Conservation (phyloP, 1,139 yeast species). For the Yarrowia galli region DNA sequence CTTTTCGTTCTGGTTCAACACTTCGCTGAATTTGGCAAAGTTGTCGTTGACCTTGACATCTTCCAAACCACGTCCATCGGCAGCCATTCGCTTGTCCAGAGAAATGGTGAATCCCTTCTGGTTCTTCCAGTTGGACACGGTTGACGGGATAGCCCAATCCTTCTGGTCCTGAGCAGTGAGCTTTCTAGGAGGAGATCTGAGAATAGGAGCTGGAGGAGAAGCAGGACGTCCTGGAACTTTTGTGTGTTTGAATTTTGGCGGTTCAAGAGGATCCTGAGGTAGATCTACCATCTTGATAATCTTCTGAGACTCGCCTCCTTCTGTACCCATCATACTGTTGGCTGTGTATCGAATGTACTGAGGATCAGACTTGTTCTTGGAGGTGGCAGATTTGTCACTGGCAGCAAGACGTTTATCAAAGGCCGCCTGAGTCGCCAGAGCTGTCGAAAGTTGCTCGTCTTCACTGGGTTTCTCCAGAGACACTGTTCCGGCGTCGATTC, state of each 20-base stretch:
- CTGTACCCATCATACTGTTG: slow-evolving; percentile 51
- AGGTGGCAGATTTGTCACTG: slow-evolving; percentile 43
- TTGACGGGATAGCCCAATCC: slow-evolving; percentile 89
- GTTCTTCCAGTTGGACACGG: slow-evolving; percentile 95
- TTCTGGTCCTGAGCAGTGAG: slow-evolving; percentile 79
- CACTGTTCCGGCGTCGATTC: slow-evolving; percentile 51
- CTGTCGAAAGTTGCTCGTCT: slow-evolving; percentile 54
- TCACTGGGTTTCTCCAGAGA: slow-evolving; percentile 54
- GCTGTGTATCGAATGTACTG: slow-evolving; percentile 61
- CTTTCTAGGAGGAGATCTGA: slow-evolving; percentile 59
- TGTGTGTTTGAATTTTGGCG: slow-evolving; percentile 76
- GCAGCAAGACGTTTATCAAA: slow-evolving; percentile 52
- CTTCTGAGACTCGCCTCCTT: slow-evolving; percentile 51
- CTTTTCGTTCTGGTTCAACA: slow-evolving; percentile 76
- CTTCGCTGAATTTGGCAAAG: slow-evolving; percentile 69
- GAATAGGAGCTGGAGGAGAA: slow-evolving; percentile 68
- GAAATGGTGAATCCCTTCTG: slow-evolving; percentile 89
- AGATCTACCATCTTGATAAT: slow-evolving; percentile 64
- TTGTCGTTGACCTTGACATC: slow-evolving; percentile 62
- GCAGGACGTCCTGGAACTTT: slow-evolving; percentile 76
- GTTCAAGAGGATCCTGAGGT: slow-evolving; percentile 85
- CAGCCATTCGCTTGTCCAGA: slow-evolving; percentile 76
- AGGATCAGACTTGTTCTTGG: slow-evolving; percentile 48
- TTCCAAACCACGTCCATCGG: slow-evolving; percentile 57
- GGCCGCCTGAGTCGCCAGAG: slow-evolving; percentile 57